A percentile compares a stretch with the other conserved stretches of the same genome.
Conservation (phyloP, 2,329 filamentous ascomycete species). For the Nemania sp. region DNA sequence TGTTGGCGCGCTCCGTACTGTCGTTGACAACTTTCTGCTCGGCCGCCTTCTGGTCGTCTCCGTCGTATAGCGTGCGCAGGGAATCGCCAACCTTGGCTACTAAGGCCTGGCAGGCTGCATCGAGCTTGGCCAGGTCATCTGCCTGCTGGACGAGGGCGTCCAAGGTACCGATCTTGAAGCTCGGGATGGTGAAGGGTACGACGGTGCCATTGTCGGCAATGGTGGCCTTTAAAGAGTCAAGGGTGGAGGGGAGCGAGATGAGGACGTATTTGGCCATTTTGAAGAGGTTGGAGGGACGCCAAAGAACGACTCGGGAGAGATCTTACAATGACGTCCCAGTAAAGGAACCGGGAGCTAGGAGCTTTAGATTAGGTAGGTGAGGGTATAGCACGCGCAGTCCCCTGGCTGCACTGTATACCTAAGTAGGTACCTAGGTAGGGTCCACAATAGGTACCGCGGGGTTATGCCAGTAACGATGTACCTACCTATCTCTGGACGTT, state of each 20-base stretch:
- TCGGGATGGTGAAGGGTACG: constrained; percentile 83
- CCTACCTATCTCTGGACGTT: neutral
- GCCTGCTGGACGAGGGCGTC: constrained; percentile 96
- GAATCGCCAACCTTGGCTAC: constrained; percentile 91
- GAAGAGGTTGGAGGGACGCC: constrained; percentile 31
- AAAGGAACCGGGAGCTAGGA: constrained; percentile 23
- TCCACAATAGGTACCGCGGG: constrained; percentile 1
- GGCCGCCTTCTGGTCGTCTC: constrained; percentile 83
- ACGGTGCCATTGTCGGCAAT: constrained; percentile 82
- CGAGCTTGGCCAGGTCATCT: constrained; percentile 92
- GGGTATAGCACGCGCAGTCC: constrained; percentile 1
- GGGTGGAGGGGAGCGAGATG: constrained; percentile 87
- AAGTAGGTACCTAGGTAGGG: neutral
- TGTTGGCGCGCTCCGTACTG: constrained; percentile 67
- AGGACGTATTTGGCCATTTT: constrained; percentile 78
- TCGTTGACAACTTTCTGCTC: constrained; percentile 95
- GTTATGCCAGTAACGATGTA: constrained; percentile 19
- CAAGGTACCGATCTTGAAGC: constrained; percentile 97
- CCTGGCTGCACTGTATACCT: too few relatives aligned
- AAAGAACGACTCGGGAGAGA: constrained; percentile 25
- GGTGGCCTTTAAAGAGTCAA: constrained; percentile 78
- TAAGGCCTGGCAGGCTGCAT: constrained; percentile 80
- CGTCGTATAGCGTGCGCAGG: constrained; percentile 83
- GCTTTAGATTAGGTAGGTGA: neutral
- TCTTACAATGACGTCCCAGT: constrained; percentile 38